Conservation (phyloP, 768 basidiomycete genomes). For the Boletellus emodensis region DNA sequence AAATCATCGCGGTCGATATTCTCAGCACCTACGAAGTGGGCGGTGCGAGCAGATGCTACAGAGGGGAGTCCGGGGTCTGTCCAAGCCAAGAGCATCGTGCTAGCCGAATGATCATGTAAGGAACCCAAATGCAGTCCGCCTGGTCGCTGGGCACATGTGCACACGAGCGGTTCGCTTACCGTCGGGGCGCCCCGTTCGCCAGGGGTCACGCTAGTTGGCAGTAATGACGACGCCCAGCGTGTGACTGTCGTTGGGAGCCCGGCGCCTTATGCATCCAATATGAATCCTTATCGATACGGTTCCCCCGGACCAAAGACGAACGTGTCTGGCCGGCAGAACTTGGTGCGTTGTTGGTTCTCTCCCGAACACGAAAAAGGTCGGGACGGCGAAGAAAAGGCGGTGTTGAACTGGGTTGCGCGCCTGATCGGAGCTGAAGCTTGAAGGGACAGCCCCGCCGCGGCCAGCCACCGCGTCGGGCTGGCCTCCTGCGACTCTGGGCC, state of each 20-base stretch:
- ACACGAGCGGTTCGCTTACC: no score
- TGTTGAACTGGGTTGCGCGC: not conserved
- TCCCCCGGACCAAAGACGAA: not conserved
- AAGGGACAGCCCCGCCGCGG: no score
- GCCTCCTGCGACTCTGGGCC: no score
- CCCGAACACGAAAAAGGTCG: no score
- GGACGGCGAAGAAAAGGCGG: not conserved
- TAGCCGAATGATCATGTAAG: not conserved
- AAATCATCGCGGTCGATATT: not conserved
- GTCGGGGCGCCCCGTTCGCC: not conserved
- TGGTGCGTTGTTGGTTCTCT: no score
- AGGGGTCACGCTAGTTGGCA: no score
- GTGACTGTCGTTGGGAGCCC: not conserved
- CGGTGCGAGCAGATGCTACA: not conserved
- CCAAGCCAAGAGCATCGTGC: not conserved
- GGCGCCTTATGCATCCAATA: no score
- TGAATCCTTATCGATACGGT: no score
- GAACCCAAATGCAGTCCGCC: not conserved
- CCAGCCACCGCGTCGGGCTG: no score
- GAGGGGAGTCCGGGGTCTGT: constrained; percentile 16
- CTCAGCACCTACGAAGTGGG: constrained; percentile 1
- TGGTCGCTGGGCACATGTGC: no score
- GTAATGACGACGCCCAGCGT: not conserved
- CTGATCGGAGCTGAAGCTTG: not conserved
- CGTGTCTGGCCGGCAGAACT: not conserved